phyloP scores from a whole-genome alignment of 208 protist species.

The Leishmania guyanensis region DNA sequence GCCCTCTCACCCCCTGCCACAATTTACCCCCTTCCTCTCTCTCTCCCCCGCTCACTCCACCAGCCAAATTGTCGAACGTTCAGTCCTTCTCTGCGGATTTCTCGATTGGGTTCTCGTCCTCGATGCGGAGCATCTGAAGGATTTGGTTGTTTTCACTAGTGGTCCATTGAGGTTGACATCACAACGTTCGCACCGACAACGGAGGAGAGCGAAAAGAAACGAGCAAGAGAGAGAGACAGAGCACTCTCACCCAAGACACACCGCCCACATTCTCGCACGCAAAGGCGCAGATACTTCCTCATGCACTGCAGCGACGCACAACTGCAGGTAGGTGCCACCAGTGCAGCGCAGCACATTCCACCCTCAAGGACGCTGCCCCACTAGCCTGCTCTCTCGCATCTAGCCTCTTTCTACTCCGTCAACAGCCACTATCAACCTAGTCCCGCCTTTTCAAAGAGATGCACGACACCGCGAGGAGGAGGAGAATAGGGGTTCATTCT shows the following conservation, averaged over 20 bases:
- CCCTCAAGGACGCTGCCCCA: background rate
- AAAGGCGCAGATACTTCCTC: background rate
- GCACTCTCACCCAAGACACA: background rate
- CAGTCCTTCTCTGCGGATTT: conserved; percentile 31
- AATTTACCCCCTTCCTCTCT: background rate
- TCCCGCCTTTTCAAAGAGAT: background rate
- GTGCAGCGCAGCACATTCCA: background rate
- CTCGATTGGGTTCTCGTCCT: conserved; percentile 13
- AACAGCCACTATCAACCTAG: conserved; percentile 10
- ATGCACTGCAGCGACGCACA: background rate
- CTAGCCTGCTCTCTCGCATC: background rate
- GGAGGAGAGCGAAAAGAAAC: background rate
- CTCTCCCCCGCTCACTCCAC: background rate
- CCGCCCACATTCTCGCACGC: background rate
- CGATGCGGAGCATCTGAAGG: conserved; percentile 1
- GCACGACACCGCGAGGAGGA: background rate
- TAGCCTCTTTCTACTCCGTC: conserved; percentile 14
- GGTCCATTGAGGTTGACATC: conserved; percentile 13
- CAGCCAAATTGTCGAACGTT: background rate
- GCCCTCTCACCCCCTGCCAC: background rate
- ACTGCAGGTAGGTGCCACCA: background rate
- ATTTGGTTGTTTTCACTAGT: background rate
- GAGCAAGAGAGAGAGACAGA: background rate
- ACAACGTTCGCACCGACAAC: conserved; percentile 2
- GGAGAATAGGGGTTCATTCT: background rate